Conservation (phyloP, 2,329 filamentous ascomycete genomes). For the Beauveria australis region DNA sequence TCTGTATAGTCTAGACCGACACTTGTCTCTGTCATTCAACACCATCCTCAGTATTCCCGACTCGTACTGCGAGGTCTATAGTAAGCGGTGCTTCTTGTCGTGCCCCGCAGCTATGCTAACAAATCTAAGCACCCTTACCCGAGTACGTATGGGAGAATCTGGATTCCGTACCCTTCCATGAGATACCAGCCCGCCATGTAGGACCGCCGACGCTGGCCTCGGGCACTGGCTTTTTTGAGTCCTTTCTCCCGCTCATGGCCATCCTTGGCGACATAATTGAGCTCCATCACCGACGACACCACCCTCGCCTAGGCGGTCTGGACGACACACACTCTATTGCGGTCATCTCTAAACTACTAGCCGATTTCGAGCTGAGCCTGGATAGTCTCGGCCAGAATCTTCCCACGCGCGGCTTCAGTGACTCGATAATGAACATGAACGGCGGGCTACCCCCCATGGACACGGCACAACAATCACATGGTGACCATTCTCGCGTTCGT, state of each 20-base stretch:
- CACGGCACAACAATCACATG: constrained; percentile 3
- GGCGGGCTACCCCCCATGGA: constrained; percentile 11
- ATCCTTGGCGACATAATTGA: constrained; percentile 42
- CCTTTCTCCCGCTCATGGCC: constrained; percentile 40
- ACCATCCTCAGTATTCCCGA: constrained; percentile 35
- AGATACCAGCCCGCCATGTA: constrained; percentile 25
- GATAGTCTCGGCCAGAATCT: constrained; percentile 21
- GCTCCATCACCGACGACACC: constrained; percentile 33
- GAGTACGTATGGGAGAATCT: constrained; percentile 33
- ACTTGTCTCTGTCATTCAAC: constrained; percentile 40
- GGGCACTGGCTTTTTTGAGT: constrained; percentile 39
- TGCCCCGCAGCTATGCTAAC: neutral
- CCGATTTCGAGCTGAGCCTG: constrained; percentile 31
- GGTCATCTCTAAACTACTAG: constrained; percentile 28
- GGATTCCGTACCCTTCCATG: constrained; percentile 21
- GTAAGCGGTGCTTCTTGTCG: constrained; percentile 15
- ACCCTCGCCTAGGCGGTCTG: constrained; percentile 33
- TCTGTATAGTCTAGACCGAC: constrained; percentile 37
- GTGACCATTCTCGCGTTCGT: constrained; percentile 24
- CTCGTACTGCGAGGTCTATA: constrained; percentile 34
- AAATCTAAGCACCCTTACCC: constrained; percentile 26
- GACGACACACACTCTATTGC: constrained; percentile 26
- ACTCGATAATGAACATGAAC: constrained; percentile 4
- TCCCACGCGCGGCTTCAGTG: constrained; percentile 9
- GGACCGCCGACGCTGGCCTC: constrained; percentile 32